Evolutionary conservation across 2,329 filamentous ascomycete species (phyloP).

Genomic region (Paraphoma chrysanthemicola): DNA sequence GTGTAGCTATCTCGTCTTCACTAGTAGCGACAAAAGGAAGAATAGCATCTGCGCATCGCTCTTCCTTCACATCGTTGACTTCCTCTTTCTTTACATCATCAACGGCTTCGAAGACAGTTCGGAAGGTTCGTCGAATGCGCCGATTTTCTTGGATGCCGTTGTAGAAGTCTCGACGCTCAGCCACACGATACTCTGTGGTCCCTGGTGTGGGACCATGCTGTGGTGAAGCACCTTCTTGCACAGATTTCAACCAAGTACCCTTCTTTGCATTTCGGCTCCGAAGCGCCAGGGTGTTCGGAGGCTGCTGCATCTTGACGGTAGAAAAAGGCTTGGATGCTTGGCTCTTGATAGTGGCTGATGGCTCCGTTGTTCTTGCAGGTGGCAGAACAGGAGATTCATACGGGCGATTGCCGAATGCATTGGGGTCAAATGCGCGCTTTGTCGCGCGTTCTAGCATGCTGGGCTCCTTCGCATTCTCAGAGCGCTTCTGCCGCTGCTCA

Average conservation of each 20-base stretch:
- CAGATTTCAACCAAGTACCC: background rate
- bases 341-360: background rate
- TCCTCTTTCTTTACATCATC: background rate
- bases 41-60: background rate
- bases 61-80: background rate
- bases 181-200: background rate
- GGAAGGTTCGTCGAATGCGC: background rate
- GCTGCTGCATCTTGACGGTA: background rate
- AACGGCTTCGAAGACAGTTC: background rate
- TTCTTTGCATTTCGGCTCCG: background rate
- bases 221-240: background rate
- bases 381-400: background rate
- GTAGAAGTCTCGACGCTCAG: background rate
- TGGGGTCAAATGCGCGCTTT: background rate
- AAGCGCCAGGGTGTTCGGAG: background rate
- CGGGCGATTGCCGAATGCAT: background rate
- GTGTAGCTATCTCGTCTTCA: background rate
- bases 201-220: background rate
- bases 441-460: background rate
- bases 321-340: background rate
- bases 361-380: background rate
- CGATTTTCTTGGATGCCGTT: background rate
- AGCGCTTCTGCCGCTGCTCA: background rate
- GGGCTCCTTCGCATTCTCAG: background rate
- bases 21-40: too few relatives aligned